Evolutionary conservation across 1,139 yeast genomes (phyloP), one percentile per base, ranked within the genome.

Genomic region (Eremothecium gossypii): DNA sequence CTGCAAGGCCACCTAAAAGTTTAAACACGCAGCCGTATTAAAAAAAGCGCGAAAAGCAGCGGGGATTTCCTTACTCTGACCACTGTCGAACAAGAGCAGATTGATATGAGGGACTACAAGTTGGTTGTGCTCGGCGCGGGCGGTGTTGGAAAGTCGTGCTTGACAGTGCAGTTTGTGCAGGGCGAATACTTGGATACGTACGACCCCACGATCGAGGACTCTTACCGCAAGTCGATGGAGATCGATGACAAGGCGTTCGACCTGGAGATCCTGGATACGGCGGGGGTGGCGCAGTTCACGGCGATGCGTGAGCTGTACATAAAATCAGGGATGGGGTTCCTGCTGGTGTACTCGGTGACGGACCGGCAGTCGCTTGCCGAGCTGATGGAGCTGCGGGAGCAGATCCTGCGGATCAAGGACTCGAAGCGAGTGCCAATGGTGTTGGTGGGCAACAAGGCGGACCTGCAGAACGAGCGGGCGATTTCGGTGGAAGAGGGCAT

Each of bases 161-260:
- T 89, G 49, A 89, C 96, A 38, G 89, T 89, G 45, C 94, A 89
- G 63, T 74, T 82, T 55, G 87, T 87, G 41, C 96, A 87, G 64
- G 81, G 87, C 45, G 94, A 85, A 52, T 89, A 89, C 63, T 83
- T 89, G 44, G 95, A 87, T 63, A 91, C 94, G 45, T 91, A 91
- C 57, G 97, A 91, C 66, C 98, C 98, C 8, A 91, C 98, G 20
- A 91, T 91, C 55, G 98, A 91, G 65, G 98, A 91, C 62, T 85
- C 96, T 1, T 91, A 91, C 65, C 72, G 96, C 46, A 91, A 89
- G 56, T 94, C 86, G 53, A 80, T 89, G 46, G 91, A 85, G 58
- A 82, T 91, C 40, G 96, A 91, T 64, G 95, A 93, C 38, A 78
- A 94, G 56, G 83, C 91, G 4, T 85, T 95, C 56, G 89, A 86